These are phyloP conservation scores for Quercus robur DNA, from an alignment of 306 rosid genomes.

Conservation along the genomic window DNA sequence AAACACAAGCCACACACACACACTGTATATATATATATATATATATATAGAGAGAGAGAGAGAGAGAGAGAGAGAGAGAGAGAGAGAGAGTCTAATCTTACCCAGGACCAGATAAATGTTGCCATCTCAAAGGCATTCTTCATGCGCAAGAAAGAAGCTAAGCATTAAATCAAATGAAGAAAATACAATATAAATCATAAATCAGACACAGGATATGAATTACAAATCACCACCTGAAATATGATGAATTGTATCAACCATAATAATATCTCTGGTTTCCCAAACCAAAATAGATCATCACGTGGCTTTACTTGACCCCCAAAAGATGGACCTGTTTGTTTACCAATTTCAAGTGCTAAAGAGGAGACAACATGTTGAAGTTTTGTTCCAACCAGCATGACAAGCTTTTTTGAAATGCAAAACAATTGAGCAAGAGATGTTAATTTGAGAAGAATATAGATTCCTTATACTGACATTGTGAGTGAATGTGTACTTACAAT, in stretches of 20 bases:
- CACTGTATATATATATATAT: too few relatives aligned
- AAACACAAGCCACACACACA: neutral
- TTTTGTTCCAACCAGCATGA: slow-evolving; percentile 90
- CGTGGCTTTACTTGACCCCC: slow-evolving; percentile 82
- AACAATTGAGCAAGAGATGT: slow-evolving; percentile 20
- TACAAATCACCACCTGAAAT: slow-evolving; percentile 67
- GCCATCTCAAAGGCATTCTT: slow-evolving; percentile 99
- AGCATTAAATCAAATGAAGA: slow-evolving; percentile 16
- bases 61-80: neutral
- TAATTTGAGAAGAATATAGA: neutral
- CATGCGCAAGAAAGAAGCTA: slow-evolving; percentile 21
- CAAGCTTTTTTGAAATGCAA: slow-evolving; percentile 57
- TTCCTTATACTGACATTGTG: neutral
- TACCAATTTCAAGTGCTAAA: slow-evolving; percentile 77
- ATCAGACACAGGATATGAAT: neutral
- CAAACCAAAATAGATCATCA: slow-evolving; percentile 84
- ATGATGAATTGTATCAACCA: slow-evolving; percentile 89
- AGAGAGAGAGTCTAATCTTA: slow-evolving; percentile 30
- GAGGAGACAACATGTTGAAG: slow-evolving; percentile 96
- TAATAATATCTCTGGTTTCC: slow-evolving; percentile 69
- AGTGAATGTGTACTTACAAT: slow-evolving; percentile 52
- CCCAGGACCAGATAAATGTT: slow-evolving; percentile 88
- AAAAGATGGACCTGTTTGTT: slow-evolving; percentile 56
- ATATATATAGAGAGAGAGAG: neutral
- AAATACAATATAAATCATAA: neutral